Evolutionary conservation across 2,329 filamentous ascomycete genomes (phyloP), one percentile per base, ranked within the genome.

Genomic region (Penicillium vulpinum): DNA sequence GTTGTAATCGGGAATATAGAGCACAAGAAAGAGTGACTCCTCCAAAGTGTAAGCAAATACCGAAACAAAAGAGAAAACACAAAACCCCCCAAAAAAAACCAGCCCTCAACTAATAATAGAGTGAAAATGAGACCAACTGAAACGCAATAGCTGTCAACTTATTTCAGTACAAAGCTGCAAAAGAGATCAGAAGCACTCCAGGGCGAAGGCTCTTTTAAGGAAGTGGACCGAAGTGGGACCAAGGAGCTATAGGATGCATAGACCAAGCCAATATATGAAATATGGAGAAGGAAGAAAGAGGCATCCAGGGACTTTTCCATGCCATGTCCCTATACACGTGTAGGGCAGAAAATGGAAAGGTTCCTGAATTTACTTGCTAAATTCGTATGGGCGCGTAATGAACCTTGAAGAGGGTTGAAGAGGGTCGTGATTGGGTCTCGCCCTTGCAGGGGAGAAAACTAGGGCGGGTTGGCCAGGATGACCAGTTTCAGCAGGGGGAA

Each of bases 301-400:
- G 41, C 35, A 62, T 56, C 26, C 41, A 50, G 54, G 60, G 51
- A 39, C 52, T 59, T 61, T 60, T 58, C 29, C 54, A 35, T 41
- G 29, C 43, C 31, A 40, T 16, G 57, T 61, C 62, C 61, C 59
- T 63, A 48, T 60, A 62, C 66, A 68, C 65, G 61, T 67, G 67
- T 63, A 46, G 52, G 51, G 35, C n/a, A 51, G 41, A 39, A 38
- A 58, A 50, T 35, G 22, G 24, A 45, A 47, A 39, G 15, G 49
- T 43, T 48, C 50, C 26, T 36, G 50, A 38, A 45, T 40, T 31
- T 41, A 33, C 16, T 43, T 40, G 15, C 39, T 45, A 45, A 31
- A 31, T 45, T 45, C 21, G n/a, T 43, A 26, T 4, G 36, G 15
- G 39, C 41, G 39, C 45, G 43, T 47, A 31, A 15, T 48, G 24